These are phyloP conservation scores for Thermothelomyces thermophilus DNA, from an alignment of 2,329 filamentous ascomycete species.

Conservation along the genomic window DNA sequence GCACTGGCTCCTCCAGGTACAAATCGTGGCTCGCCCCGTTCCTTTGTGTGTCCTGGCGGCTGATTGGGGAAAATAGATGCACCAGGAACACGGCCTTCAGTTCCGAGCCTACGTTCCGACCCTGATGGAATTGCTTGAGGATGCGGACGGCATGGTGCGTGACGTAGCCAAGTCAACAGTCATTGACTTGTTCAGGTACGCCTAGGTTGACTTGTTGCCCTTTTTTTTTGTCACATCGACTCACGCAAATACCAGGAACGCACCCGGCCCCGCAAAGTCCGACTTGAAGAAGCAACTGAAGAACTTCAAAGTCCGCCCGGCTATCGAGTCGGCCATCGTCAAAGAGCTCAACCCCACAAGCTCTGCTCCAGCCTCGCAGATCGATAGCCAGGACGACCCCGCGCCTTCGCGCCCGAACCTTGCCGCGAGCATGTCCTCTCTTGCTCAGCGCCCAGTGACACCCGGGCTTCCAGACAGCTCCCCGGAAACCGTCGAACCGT, in stretches of 20 bases:
- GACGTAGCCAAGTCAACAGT: constrained; percentile 77
- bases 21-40: constrained; percentile 17
- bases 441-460: constrained; percentile 50
- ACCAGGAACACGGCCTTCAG: constrained; percentile 68
- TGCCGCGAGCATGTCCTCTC: constrained; percentile 46
- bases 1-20: constrained; percentile 74
- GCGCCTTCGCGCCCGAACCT: constrained; percentile 36
- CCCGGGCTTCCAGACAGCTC: constrained; percentile 55
- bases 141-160: constrained; percentile 80
- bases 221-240: background rate
- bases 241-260: constrained; percentile 47
- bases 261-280: constrained; percentile 75
- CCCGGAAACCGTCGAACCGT: constrained; percentile 65
- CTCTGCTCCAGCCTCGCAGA: constrained; percentile 34
- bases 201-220: background rate
- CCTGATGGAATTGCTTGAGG: constrained; percentile 81
- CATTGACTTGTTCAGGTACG: constrained; percentile 76
- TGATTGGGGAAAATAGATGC: constrained; percentile 55
- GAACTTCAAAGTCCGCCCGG: constrained; percentile 75
- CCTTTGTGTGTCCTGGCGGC: constrained; percentile 4
- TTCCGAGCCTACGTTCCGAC: constrained; percentile 78
- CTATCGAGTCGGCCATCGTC: constrained; percentile 76
- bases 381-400: constrained; percentile 31
- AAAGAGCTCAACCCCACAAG: constrained; percentile 58
- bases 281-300: constrained; percentile 84